phyloP scores from a whole-genome alignment of 1,139 yeast species.

The Hansenula lynferdii region DNA sequence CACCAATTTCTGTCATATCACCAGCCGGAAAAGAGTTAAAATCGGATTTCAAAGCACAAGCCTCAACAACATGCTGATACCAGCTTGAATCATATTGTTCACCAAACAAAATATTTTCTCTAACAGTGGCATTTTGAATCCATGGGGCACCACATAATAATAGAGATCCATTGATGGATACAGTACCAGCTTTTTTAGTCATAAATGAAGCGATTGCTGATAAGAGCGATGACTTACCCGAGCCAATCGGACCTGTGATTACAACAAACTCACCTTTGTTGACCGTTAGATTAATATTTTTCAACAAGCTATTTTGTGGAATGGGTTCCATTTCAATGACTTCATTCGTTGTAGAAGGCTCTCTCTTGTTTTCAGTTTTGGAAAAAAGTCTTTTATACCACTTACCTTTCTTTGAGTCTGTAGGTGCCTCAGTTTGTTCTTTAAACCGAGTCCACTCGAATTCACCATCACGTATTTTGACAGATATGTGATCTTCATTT shows the following conservation, averaged over 20 bases:
- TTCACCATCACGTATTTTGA: slow-evolving; percentile 43
- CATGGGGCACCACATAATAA: slow-evolving; percentile 53
- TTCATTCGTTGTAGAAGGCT: neutral
- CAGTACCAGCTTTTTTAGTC: slow-evolving; percentile 35
- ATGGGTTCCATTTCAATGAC: no score
- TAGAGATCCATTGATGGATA: slow-evolving; percentile 27
- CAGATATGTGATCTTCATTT: slow-evolving; percentile 27
- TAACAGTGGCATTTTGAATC: slow-evolving; percentile 79
- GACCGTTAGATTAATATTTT: slow-evolving; percentile 27
- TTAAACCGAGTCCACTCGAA: slow-evolving; percentile 62
- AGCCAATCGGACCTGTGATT: slow-evolving; percentile 39
- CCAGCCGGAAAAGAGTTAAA: slow-evolving; percentile 70
- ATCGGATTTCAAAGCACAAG: slow-evolving; percentile 66
- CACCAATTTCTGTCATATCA: slow-evolving; percentile 83
- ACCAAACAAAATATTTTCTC: slow-evolving; percentile 74
- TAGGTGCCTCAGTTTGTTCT: slow-evolving; percentile 21
- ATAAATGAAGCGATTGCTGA: slow-evolving; percentile 42
- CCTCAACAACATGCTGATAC: slow-evolving; percentile 51
- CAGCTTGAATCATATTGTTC: slow-evolving; percentile 42
- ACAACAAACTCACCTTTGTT: slow-evolving; percentile 36
- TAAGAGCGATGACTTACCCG: slow-evolving; percentile 39
- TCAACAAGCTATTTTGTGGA: no score
- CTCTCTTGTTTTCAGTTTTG: neutral
- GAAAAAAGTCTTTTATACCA: neutral
- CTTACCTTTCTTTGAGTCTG: slow-evolving; percentile 9